phyloP scores from a whole-genome alignment of 257 asterid genomes.

The Phtheirospermum japonicum region DNA sequence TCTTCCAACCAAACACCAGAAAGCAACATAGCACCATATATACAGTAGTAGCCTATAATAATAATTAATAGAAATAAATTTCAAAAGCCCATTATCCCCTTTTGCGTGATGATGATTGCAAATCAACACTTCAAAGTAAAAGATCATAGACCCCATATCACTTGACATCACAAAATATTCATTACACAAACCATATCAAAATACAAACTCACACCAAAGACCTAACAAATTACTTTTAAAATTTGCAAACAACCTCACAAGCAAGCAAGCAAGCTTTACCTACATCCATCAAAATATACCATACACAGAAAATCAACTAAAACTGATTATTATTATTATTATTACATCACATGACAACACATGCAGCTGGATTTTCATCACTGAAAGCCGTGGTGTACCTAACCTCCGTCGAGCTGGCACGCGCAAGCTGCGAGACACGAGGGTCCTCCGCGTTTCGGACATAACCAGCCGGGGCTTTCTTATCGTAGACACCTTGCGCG shows the following conservation, averaged over 20 bases:
- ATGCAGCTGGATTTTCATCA: slow-evolving; percentile 81
- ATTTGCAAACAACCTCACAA: slow-evolving; percentile 8
- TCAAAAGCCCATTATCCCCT: background rate
- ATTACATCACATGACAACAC: slow-evolving; percentile 88
- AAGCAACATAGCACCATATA: slow-evolving; percentile 10
- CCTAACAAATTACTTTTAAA: slow-evolving; percentile 10
- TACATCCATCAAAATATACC: too few species aligned
- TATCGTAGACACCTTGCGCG: slow-evolving; percentile 81
- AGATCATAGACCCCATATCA: background rate
- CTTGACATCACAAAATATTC: slow-evolving; percentile 31
- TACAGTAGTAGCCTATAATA: too few species aligned
- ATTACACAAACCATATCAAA: slow-evolving; percentile 25
- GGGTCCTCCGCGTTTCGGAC: slow-evolving; percentile 62
- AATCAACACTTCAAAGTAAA: background rate
- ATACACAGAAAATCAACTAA: background rate
- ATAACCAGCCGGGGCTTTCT: slow-evolving; percentile 93
- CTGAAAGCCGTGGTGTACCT: slow-evolving; percentile 97
- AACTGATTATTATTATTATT: background rate
- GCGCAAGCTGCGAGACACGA: slow-evolving; percentile 55
- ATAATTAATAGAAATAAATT: too few species aligned
- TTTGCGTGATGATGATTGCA: background rate
- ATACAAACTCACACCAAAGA: slow-evolving; percentile 22
- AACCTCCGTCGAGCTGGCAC: slow-evolving; percentile 90
- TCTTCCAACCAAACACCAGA: slow-evolving; percentile 11
- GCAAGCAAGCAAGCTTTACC: too few species aligned